phyloP scores from a whole-genome alignment of 495 filamentous ascomycete genomes.

The Podospora comata region DNA sequence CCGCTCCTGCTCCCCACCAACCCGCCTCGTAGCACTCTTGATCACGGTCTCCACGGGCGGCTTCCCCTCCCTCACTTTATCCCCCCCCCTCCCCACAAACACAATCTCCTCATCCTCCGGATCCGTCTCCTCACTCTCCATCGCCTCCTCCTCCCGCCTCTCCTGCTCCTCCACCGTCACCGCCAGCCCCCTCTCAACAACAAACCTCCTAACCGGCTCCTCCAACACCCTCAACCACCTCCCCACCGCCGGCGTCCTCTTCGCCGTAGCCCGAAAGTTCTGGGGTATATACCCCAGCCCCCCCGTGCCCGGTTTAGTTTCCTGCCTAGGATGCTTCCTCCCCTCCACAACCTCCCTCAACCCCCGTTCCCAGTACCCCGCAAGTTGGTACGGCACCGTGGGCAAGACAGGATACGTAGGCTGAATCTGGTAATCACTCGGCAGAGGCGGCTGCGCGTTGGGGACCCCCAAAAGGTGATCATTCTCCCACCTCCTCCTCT shows the following conservation, averaged over 20 bases:
- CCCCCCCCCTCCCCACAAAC: constrained; percentile 77
- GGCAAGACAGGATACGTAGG: constrained; percentile 73
- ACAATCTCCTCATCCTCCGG: constrained; percentile 88
- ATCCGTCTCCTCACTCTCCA: constrained; percentile 51
- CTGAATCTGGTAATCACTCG: constrained; percentile 73
- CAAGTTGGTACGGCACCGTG: constrained; percentile 81
- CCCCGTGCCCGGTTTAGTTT: constrained; percentile 18
- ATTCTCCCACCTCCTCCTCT: constrained; percentile 92
- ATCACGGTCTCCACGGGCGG: constrained; percentile 19
- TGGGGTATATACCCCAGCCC: constrained; percentile 53
- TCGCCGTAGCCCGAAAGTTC: constrained; percentile 53
- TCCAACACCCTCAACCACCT: constrained; percentile 48
- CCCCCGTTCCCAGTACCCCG: constrained; percentile 78
- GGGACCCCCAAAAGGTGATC: constrained; percentile 86
- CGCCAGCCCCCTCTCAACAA: constrained; percentile 38
- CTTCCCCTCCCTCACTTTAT: constrained; percentile 61
- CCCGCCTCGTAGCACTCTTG: constrained; percentile 54
- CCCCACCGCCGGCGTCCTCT: constrained; percentile 47
- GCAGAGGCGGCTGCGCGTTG: constrained; percentile 73
- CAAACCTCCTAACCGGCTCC: constrained; percentile 45
- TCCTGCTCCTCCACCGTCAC: constrained; percentile 11
- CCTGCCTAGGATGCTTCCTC: constrained; percentile 23
- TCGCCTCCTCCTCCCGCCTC: constrained; percentile 19
- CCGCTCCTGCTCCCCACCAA: constrained; percentile 65
- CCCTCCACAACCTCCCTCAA: constrained; percentile 50